Evolutionary conservation across 768 basidiomycete species (phyloP), one percentile per base, ranked within the genome.

Genomic region (Collybiopsis confluens): DNA sequence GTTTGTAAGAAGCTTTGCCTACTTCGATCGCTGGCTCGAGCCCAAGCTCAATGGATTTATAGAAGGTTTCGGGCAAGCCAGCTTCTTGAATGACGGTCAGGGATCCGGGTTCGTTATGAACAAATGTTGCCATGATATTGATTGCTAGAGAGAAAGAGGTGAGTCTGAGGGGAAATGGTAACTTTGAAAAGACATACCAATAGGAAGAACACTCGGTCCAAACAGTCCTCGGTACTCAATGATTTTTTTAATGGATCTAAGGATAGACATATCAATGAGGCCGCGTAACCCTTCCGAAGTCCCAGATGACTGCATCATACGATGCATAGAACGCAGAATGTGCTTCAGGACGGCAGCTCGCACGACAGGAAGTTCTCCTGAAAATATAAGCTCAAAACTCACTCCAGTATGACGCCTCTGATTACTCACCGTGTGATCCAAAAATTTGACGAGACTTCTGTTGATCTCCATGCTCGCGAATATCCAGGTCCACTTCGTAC

Each of bases 21-120:
- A 92, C 93, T 72, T 99, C 96, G 41, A 92, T 88, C 0, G 90
- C 83, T 5, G 92, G 83, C 58, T 96, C 93, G 38, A 96, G 77
- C 3, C 88, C 90, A 33, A 76, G 73, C 70, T 96, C 92, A 41
- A 99, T 82, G 3, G 88, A 81, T 54, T 80, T 79, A 70, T 94
- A 98, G 62, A 99, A 92, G 0, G 84, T 79, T 61, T 93, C 90
- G 0, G 97, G 97, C 2, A 99, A 69, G 4, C 87, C 84, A 24
- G 85, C 80, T 68, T 99, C 97, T 69, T 99, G 97, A 20, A 99
- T 88, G 51, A 96, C 86, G 2, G 83, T 74, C 54, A 99, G 73
- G 15, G 92, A 97, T 0, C 95, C 98, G 6, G 97, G 97, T 67
- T 99, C 97, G 59, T 98, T 99, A 74, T 99, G 96, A 8, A 98